A percentile compares a stretch with the other conserved stretches of the same genome.
These are phyloP conservation scores for Fusarium decemcellulare DNA, from an alignment of 2,329 filamentous ascomycete species.

Conservation along the genomic window DNA sequence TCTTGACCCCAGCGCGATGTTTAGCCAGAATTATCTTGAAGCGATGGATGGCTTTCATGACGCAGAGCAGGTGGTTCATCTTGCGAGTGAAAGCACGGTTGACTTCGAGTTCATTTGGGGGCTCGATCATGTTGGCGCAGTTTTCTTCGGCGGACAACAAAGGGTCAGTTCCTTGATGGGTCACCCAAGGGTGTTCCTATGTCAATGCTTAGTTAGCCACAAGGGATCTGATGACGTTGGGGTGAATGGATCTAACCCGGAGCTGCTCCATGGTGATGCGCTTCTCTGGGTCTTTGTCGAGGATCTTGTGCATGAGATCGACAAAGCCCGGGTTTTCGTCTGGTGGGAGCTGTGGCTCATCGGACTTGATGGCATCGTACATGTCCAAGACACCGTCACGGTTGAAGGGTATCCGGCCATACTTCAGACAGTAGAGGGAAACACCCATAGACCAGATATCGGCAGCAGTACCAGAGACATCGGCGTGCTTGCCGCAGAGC, in stretches of 20 bases:
- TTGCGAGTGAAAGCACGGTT: constrained; percentile 92
- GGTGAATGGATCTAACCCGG: constrained; percentile 72
- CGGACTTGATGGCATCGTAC: constrained; percentile 87
- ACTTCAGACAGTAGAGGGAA: constrained; percentile 92
- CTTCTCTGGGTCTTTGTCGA: constrained; percentile 88
- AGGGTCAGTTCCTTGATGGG: constrained; percentile 81
- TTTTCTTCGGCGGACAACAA: constrained; percentile 89
- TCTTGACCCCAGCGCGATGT: constrained; percentile 33
- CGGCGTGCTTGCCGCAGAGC: constrained; percentile 88
- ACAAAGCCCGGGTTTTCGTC: constrained; percentile 78
- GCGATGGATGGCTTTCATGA: constrained; percentile 91
- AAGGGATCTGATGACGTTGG: background rate
- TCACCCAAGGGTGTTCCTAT: constrained; percentile 95
- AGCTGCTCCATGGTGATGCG: constrained; percentile 88
- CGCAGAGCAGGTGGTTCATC: constrained; percentile 87
- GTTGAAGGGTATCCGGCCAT: constrained; percentile 90
- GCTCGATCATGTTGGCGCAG: constrained; percentile 82
- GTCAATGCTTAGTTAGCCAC: constrained; percentile 30
- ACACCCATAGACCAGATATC: constrained; percentile 99
- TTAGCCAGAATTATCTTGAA: constrained; percentile 82
- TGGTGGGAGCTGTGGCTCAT: constrained; percentile 73
- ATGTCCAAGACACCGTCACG: constrained; percentile 84
- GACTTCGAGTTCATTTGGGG: constrained; percentile 91
- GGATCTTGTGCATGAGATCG: constrained; percentile 79
- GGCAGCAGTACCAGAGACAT: constrained; percentile 89